phyloP scores from a whole-genome alignment of 2,329 filamentous ascomycete species.

The Aspergillus sp. region DNA sequence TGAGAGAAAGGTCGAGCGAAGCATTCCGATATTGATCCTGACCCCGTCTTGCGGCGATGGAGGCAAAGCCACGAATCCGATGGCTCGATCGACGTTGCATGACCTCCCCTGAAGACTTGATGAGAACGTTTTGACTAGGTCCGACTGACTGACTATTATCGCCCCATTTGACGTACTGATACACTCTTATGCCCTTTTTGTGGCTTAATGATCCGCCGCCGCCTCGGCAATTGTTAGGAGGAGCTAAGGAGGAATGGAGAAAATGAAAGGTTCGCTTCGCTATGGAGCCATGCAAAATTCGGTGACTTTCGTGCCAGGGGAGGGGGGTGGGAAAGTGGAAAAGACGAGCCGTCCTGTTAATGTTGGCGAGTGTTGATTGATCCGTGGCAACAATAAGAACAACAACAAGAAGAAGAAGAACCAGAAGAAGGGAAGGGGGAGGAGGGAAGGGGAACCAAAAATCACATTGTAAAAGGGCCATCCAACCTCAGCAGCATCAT shows the following conservation, averaged over 20 bases:
- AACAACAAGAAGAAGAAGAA: too few relatives aligned
- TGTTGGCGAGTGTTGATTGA: neutral
- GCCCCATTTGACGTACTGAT: slow-evolving; percentile 3
- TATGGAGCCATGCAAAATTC: neutral
- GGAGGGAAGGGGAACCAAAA: neutral
- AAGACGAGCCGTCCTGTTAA: neutral
- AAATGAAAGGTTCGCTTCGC: neutral
- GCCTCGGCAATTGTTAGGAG: slow-evolving; percentile 11
- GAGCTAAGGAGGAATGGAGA: neutral
- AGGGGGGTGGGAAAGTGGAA: neutral
- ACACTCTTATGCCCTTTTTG: neutral
- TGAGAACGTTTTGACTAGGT: slow-evolving; percentile 3
- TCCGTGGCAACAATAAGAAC: slow-evolving; percentile 2
- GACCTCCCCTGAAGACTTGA: slow-evolving; percentile 26
- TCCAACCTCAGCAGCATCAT: slow-evolving; percentile 1
- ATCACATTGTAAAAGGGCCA: neutral
- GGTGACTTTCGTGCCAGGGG: neutral
- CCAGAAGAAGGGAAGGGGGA: too few relatives aligned
- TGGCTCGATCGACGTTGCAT: slow-evolving; percentile 40
- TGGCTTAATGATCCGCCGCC: slow-evolving; percentile 15
- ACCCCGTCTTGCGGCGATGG: neutral
- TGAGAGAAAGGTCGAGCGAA: neutral
- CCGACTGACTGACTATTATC: slow-evolving; percentile 3
- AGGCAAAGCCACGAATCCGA: slow-evolving; percentile 8
- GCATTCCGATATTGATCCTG: slow-evolving; percentile 4